Conservation (phyloP, 345 rosid genomes). For the Salix brachista region DNA sequence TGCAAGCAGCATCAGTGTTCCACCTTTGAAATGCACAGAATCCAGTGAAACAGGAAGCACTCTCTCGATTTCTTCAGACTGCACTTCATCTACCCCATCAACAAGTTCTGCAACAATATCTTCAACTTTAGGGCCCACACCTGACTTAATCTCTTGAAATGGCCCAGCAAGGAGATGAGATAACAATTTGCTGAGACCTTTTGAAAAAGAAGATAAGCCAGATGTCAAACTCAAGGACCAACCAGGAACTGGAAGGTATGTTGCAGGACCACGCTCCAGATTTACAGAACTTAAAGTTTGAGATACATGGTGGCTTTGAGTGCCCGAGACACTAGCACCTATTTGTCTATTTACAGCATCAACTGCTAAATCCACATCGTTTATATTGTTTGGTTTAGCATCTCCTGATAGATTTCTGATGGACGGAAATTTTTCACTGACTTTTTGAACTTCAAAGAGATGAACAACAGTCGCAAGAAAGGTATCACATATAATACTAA, state of each 20-base stretch:
- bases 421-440: slow-evolving; percentile 28
- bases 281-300: slow-evolving; percentile 31
- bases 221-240: slow-evolving; percentile 28
- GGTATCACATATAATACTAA: slow-evolving; percentile 49
- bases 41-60: slow-evolving; percentile 79
- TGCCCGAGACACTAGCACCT: slow-evolving; percentile 27
- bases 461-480: slow-evolving; percentile 56
- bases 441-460: slow-evolving; percentile 38
- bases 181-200: slow-evolving; percentile 33
- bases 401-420: slow-evolving; percentile 20
- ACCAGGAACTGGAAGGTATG: slow-evolving; percentile 25
- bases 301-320: slow-evolving; percentile 28
- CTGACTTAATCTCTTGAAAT: slow-evolving; percentile 45
- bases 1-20: slow-evolving; percentile 74
- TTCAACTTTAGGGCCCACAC: slow-evolving; percentile 45
- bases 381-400: slow-evolving; percentile 27
- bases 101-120: slow-evolving; percentile 56
- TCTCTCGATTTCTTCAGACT: slow-evolving; percentile 55
- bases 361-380: slow-evolving; percentile 23
- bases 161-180: slow-evolving; percentile 31
- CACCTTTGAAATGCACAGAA: slow-evolving; percentile 84
- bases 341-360: slow-evolving; percentile 25
- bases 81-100: slow-evolving; percentile 50
- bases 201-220: slow-evolving; percentile 29
- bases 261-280: slow-evolving; percentile 35